A percentile compares a stretch with the other conserved stretches of the same genome.
Conservation (phyloP, 2,329 filamentous ascomycete genomes). For the Immersiporthe knoxdaviesiana region DNA sequence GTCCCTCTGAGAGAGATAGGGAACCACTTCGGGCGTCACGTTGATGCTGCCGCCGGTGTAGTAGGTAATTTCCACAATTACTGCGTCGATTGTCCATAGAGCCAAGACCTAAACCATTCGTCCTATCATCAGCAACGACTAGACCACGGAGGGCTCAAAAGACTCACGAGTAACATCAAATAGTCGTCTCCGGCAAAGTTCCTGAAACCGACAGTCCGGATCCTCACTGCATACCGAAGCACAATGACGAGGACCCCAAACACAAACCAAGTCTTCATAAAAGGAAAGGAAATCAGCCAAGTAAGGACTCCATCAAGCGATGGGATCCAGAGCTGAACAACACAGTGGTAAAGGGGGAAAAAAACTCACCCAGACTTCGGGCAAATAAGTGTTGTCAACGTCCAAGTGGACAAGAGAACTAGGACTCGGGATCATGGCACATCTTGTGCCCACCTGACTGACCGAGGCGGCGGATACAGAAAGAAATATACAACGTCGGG, state of each 20-base stretch:
- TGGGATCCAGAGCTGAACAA: too few relatives aligned
- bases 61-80: constrained; percentile 34
- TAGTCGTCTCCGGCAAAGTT: constrained; percentile 25
- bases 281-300: background rate
- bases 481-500: too few relatives aligned
- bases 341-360: background rate
- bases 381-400: constrained; percentile 32
- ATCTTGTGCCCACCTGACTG: background rate
- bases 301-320: background rate
- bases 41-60: constrained; percentile 34
- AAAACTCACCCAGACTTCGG: constrained; percentile 29
- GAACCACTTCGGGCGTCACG: constrained; percentile 29
- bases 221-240: constrained; percentile 19
- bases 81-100: constrained; percentile 33
- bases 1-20: constrained; percentile 31
- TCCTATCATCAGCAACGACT: background rate
- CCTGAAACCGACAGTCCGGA: constrained; percentile 25
- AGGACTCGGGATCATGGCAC: constrained; percentile 18
- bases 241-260: constrained; percentile 20
- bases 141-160: background rate
- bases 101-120: constrained; percentile 30
- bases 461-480: background rate
- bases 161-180: constrained; percentile 21
- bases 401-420: constrained; percentile 34
- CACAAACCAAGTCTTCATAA: constrained; percentile 18